Evolutionary conservation across 176 grass and related monocot species (phyloP), one percentile per base, ranked within the genome.

Genomic region (Tillandsia leiboldiana): DNA sequence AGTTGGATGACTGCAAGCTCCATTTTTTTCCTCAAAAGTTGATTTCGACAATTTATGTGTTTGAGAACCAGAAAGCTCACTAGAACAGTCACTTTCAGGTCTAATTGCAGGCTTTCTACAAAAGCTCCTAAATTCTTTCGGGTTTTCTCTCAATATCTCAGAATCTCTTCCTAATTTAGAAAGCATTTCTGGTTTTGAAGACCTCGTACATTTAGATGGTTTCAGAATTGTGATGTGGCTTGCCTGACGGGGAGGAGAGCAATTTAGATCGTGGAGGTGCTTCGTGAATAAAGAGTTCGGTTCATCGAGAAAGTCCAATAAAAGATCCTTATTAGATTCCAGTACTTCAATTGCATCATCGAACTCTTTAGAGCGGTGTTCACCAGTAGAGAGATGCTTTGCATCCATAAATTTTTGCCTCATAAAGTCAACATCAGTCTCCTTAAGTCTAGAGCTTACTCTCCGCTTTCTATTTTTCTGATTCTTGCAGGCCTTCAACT

Each of bases 211-310:
- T 77, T 71, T 79, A 69, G 84, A 90, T 67, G 94, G 85, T 74
- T 90, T 99, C 66, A 99, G 72, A 72, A 99, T 77, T 49, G 90
- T 99, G 56, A 99, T 99, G 42, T 86, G 88, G 52, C 88, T 88
- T 69, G 70, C 75, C 57, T 73, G 50, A 66, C 58, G 83, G 47
- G 86, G 75, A 51, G 79, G 82, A 78, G 93, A 90, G 84, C 33
- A 79, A 42, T 64, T 78, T 13, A 79, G 73, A 80, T 90, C 80
- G 48, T 73, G 63, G 11, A 85, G 77, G 57, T 87, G 79, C 62
- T 71, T 85, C 49, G 53, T 71, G 51, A 87, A 73, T 74, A 88
- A 79, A 70, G 91, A 86, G 66, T 85, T 79, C 15, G 83, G 47
- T 68, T 90, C 88, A 24, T 82, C 70, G 72, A 99, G 79, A 90